Percentiles rank a stretch among this genome's conserved stretches.
Evolutionary conservation across 177 flowering plant genomes (phyloP).

Genomic region (Vitis hybrid): DNA sequence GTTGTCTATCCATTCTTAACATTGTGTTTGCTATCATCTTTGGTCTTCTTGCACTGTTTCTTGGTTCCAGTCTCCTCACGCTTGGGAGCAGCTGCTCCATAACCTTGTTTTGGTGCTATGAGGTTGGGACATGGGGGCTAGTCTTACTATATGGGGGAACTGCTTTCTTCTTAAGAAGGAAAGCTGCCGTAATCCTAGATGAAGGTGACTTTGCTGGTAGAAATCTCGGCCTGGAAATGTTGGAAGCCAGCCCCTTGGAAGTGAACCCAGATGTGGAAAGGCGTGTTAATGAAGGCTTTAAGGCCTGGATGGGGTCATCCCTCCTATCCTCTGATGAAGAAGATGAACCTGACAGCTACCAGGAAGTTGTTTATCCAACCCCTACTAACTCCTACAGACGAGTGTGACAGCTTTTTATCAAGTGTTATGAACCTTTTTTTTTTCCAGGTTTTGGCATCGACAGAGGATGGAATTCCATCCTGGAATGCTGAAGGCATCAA

Average conservation of each 20-base stretch:
- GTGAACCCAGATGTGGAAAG: conserved; percentile 85
- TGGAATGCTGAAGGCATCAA: background rate
- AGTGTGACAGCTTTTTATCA: conserved; percentile 15
- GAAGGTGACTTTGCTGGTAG: conserved; percentile 56
- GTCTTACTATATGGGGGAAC: conserved; percentile 75
- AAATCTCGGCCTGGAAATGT: conserved; percentile 80
- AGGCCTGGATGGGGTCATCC: conserved; percentile 95
- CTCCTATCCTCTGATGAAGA: conserved; percentile 90
- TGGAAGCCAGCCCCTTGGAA: conserved; percentile 60
- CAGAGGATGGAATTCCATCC: background rate
- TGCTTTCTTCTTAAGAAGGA: conserved; percentile 75
- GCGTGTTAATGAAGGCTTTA: conserved; percentile 86
- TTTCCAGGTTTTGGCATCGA: too few relatives aligned
- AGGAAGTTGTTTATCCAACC: conserved; percentile 37
- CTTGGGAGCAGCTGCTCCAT: conserved; percentile 79
- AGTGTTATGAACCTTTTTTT: background rate
- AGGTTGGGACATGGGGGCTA: conserved; percentile 75
- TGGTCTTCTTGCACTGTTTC: conserved; percentile 80
- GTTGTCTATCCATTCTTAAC: conserved; percentile 87
- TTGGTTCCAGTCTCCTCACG: conserved; percentile 83
- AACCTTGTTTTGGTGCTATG: conserved; percentile 95
- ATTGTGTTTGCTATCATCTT: conserved; percentile 63
- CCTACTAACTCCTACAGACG: conserved; percentile 33
- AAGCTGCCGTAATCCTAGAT: conserved; percentile 74
- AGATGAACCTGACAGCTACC: conserved; percentile 64